Base-by-base conservation (phyloP, 2,329 filamentous ascomycete species). In the Botrytis hyacinthi region DNA sequence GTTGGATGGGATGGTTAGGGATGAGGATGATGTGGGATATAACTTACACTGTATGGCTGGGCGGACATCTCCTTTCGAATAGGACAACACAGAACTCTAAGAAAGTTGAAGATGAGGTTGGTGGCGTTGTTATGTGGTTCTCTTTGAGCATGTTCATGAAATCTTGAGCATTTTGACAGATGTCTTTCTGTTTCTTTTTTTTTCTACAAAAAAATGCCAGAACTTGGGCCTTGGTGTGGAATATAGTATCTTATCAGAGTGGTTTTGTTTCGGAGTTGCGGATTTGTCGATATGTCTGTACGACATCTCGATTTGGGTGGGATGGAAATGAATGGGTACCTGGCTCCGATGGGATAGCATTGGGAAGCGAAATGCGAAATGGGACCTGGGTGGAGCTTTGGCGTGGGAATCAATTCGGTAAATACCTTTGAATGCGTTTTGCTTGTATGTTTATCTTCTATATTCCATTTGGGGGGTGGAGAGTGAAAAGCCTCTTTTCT, bases 91-190 rank as follows among this genome's bases (percentile, higher is more conserved):
- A 68, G 26, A 68, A 68, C 65, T 68, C 46, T 29, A 54, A 54
- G 65, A 29, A 67, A 68, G 65, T 81, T 26, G 87, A 88, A 48
- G 84, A 87, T 68, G 65, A 46, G 26, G 46, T 54, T 29, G 35
- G 46, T 68, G 65, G 65, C 65, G 65, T 68, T 68, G 48, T 26
- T 22, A 54, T 68, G 46, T 48, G 46, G n/a, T 67, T 57, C 51
- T 57, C 26, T 29, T 20, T 42, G 9, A 29, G 46, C 22, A 26
- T 65, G 29, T 48, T 48, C 62, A 48, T 46, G 42, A 35, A 65
- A 44, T 18, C 62, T 35, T 29, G 62, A 46, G 62, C 65, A 54
- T 40, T 40, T 29, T 5, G 26, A 54, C 32, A 40, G 35, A 54
- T 22, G n/a, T 54, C 46, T 16, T 40, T 40, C 46, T 54, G 26